Conservation (phyloP, 1,284 basidiomycete species). For the Cronartium ribicola region DNA sequence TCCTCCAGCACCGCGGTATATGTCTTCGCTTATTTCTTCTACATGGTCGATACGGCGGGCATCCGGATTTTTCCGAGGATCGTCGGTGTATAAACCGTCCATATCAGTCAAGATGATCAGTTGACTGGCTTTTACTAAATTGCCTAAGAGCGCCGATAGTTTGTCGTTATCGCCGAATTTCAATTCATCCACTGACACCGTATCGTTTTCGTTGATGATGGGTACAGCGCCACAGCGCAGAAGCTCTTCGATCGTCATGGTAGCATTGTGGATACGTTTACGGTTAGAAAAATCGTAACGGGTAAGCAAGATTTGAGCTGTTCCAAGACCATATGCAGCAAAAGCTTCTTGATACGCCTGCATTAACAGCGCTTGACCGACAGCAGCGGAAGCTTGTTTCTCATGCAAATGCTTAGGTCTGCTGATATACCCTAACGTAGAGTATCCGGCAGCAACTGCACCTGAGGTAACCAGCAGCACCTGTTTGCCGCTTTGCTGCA, state of each 20-base stretch:
- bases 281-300: conserved; percentile 95
- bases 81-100: conserved; percentile 90
- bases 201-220: conserved; percentile 96
- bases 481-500: conserved; percentile 77
- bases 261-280: conserved; percentile 64
- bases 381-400: conserved; percentile 91
- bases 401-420: conserved; percentile 78
- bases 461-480: conserved; percentile 94
- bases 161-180: conserved; percentile 99
- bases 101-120: conserved; percentile 96
- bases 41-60: conserved; percentile 79
- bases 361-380: conserved; percentile 92
- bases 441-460: conserved; percentile 67
- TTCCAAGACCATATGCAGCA: conserved; percentile 83
- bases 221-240: conserved; percentile 83
- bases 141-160: conserved; percentile 89
- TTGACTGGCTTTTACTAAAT: conserved; percentile 96
- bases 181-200: conserved; percentile 70
- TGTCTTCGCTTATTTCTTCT: conserved; percentile 72
- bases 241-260: conserved; percentile 84
- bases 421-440: conserved; percentile 59
- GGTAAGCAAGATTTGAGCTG: conserved; percentile 90
- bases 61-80: conserved; percentile 80
- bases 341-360: conserved; percentile 97
- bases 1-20: conserved; percentile 77